Evolutionary conservation across 495 filamentous ascomycete species (phyloP), one percentile per base, ranked within the genome.

Genomic region (Penicillium flavigenum): DNA sequence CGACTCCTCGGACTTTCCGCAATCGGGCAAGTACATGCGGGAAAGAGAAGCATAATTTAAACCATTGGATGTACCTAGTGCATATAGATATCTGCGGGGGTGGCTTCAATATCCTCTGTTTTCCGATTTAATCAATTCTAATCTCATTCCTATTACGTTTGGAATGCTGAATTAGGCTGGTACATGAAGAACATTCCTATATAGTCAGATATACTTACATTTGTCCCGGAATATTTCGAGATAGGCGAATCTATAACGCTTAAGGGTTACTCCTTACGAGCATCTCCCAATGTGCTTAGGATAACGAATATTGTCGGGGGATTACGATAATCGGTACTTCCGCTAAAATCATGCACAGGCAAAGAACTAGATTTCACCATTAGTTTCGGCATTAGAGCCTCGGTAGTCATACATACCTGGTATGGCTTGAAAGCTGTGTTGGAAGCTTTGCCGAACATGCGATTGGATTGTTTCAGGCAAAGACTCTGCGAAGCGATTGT

Each of bases 11-110:
- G 48, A 20, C 14, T 27, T 36, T 17, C 22, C 53, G 36, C 16
- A 17, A 58, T 58, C 41, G 29, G 56, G 56, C 8, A 58, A 46
- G 56, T 58, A 16, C 56, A 58, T 16, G 56, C 56, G 56, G 46
- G 7, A 17, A 48, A 39, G 36, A 8, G 36, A 39, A 39, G 36
- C 36, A n/a, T 39, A 17, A 39, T 39, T 17, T 17, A 39, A 38
- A 36, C 1, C 31, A 8, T 31, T 11, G 29, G 1, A 36, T 5
- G 12, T 5, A 36, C 32, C 11, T 11, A 34, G 5, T 9, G n/a
- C 4, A 39, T 5, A 8, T 11, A n/a, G 5, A 8, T 32, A 48
- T 32, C 29, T 48, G 46, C 27, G 46, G 46, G 29, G 46, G 31
- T n/a, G 24, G 14, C 44, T 47, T 27, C 22, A 6, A 9, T 46